phyloP scores from a whole-genome alignment of 2,329 filamentous ascomycete species.

The Albifimbria verrucaria region DNA sequence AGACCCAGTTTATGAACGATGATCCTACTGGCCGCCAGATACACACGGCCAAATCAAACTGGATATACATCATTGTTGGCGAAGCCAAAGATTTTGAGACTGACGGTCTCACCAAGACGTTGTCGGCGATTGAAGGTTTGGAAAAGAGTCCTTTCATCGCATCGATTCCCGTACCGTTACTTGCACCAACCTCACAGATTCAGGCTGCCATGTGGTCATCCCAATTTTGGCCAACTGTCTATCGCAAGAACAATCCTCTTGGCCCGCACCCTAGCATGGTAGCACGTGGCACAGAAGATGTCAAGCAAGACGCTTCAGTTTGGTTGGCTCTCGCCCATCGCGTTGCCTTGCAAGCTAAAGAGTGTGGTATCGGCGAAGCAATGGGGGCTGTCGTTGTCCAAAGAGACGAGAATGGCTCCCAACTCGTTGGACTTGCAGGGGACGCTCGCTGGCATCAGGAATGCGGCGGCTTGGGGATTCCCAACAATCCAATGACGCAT shows the following conservation, averaged over 20 bases:
- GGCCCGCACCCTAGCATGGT: conserved; percentile 78
- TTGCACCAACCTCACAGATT: conserved; percentile 71
- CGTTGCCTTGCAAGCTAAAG: conserved; percentile 58
- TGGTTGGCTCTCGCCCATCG: conserved; percentile 68
- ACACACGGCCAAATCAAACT: conserved; percentile 57
- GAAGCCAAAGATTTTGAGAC: conserved; percentile 49
- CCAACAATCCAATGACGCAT: conserved; percentile 75
- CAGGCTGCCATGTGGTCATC: conserved; percentile 73
- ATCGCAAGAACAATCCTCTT: conserved; percentile 83
- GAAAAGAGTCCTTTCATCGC: conserved; percentile 55
- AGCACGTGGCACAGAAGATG: conserved; percentile 64
- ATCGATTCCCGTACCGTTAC: conserved; percentile 65
- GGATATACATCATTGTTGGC: conserved; percentile 57
- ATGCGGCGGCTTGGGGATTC: conserved; percentile 37
- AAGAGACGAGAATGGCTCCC: conserved; percentile 46
- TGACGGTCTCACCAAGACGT: conserved; percentile 46
- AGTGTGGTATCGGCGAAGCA: conserved; percentile 59
- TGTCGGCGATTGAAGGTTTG: conserved; percentile 48
- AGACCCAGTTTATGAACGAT: conserved; percentile 58
- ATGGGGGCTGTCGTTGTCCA: conserved; percentile 77
- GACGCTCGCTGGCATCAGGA: conserved; percentile 69
- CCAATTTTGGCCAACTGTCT: conserved; percentile 80
- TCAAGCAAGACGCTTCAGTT: conserved; percentile 58
- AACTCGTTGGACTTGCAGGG: conserved; percentile 69
- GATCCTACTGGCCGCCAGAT: conserved; percentile 51